These are phyloP conservation scores for Eustoma russellianum DNA, from an alignment of 257 asterid species.

Conservation along the genomic window DNA sequence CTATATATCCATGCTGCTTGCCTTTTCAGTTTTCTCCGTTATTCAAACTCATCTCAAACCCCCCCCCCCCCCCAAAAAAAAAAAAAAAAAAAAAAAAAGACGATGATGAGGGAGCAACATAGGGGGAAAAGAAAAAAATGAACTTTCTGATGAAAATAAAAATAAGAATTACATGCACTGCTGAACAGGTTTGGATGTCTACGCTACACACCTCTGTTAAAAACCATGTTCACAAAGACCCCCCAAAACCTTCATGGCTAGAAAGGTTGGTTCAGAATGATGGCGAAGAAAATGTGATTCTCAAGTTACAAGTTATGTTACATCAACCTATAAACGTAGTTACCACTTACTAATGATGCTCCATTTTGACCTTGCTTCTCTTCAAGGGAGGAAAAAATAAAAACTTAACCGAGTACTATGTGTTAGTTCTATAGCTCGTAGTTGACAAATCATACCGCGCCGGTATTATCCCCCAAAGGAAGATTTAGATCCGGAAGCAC, in stretches of 20 bases:
- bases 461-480: constrained; percentile 21
- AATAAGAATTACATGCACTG: constrained; percentile 15
- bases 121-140: too few relatives aligned
- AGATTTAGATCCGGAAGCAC: constrained; percentile 40
- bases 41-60: too few relatives aligned
- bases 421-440: too few relatives aligned
- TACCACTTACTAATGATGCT: constrained; percentile 11
- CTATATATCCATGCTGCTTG: too few relatives aligned
- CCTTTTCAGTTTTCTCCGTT: not conserved
- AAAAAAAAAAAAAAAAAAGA: too few relatives aligned
- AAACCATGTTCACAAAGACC: constrained; percentile 29
- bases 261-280: not conserved
- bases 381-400: not conserved
- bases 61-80: too few relatives aligned
- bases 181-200: constrained; percentile 21
- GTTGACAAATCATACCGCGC: constrained; percentile 12
- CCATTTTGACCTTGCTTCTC: not conserved
- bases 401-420: too few relatives aligned
- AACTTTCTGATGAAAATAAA: not conserved
- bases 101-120: constrained; percentile 3
- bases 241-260: constrained; percentile 14
- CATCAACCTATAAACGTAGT: constrained; percentile 11
- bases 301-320: constrained; percentile 13
- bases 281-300: constrained; percentile 5
- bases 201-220: constrained; percentile 15